Conservation (phyloP, 495 filamentous ascomycete species). For the Podospora tetraspora region DNA sequence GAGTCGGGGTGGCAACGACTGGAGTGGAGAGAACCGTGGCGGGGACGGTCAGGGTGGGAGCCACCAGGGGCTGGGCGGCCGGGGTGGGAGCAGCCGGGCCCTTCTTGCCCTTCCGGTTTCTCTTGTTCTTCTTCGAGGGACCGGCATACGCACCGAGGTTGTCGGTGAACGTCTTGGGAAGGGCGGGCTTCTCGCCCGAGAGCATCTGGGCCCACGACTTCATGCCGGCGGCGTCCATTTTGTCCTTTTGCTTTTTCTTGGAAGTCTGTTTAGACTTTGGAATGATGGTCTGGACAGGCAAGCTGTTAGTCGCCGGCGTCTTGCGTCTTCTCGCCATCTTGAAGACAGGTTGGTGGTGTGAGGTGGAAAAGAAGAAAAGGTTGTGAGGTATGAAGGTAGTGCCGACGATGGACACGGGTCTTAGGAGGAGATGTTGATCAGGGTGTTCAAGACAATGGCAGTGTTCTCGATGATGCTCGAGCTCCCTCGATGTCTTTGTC, state of each 20-base stretch:
- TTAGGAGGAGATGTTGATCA: background rate
- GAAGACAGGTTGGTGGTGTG: background rate
- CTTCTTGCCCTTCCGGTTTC: background rate
- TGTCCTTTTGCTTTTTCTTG: background rate
- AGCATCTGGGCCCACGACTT: background rate
- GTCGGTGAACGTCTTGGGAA: background rate
- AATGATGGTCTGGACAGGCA: background rate
- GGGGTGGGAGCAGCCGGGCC: background rate
- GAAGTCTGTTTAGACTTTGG: background rate
- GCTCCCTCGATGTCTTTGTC: background rate
- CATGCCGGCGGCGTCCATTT: background rate
- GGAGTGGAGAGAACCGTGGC: background rate
- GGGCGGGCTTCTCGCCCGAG: background rate
- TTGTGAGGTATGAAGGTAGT: background rate
- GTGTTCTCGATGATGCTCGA: background rate
- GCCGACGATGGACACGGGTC: background rate
- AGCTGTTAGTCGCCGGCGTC: background rate
- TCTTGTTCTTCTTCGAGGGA: background rate
- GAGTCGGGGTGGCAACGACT: background rate
- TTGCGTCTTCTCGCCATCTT: background rate
- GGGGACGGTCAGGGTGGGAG: background rate
- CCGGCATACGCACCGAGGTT: background rate
- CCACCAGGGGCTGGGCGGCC: background rate
- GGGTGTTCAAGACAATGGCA: background rate
- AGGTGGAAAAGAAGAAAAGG: background rate